These are phyloP conservation scores for Magnusiomyces paraingens DNA, from an alignment of 1,139 yeast species.

Conservation along the genomic window DNA sequence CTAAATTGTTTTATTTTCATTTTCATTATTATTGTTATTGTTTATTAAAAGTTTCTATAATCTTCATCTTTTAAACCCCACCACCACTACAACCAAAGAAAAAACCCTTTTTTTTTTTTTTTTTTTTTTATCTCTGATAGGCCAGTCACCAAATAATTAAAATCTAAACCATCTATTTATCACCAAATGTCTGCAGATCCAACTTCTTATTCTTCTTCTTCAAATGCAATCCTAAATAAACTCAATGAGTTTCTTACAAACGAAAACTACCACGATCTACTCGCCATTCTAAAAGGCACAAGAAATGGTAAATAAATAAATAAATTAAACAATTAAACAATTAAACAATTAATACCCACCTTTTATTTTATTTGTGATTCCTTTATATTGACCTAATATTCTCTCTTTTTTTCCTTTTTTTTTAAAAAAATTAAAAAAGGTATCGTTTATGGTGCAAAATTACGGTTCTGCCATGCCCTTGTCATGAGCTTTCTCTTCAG, in stretches of 20 bases:
- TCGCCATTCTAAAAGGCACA: constrained; percentile 34
- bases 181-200: background rate
- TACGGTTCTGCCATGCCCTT: constrained; percentile 67
- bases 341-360: background rate
- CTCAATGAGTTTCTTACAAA: constrained; percentile 24
- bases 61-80: no score
- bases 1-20: background rate
- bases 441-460: constrained; percentile 63
- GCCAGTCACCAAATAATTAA: no score
- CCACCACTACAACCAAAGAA: no score
- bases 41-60: no score
- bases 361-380: background rate
- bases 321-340: no score
- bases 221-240: background rate
- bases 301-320: constrained; percentile 31
- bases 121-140: background rate
- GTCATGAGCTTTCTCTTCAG: constrained; percentile 56
- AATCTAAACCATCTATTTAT: no score
- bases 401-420: background rate
- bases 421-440: no score
- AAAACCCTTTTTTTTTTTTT: background rate
- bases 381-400: no score
- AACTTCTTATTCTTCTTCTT: background rate
- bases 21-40: no score
- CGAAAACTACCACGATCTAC: constrained; percentile 32